These are phyloP conservation scores for Wickerhamiella pararugosa DNA, from an alignment of 1,139 yeast genomes.

Conservation along the genomic window DNA sequence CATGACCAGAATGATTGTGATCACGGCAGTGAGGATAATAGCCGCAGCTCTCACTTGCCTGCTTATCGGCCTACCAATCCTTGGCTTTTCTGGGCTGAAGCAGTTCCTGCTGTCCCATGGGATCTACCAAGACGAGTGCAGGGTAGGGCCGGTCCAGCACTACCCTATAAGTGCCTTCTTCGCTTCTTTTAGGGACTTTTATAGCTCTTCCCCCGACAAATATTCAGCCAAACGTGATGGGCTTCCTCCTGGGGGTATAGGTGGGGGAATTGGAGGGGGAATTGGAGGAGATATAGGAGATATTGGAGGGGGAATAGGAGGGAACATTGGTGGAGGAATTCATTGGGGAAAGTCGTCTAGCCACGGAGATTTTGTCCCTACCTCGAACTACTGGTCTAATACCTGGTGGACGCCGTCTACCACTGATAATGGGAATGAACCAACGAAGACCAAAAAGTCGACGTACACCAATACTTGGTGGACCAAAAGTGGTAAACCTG, in stretches of 20 bases:
- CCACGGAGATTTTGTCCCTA: too few species aligned
- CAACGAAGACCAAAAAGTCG: not conserved
- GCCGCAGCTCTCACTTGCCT: conserved; percentile 10
- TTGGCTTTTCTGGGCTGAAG: conserved; percentile 12
- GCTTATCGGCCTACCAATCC: conserved; percentile 12
- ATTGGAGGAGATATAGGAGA: conserved; percentile 4
- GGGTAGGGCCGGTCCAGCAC: conserved; percentile 5
- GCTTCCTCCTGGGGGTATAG: not conserved
- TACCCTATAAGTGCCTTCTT: conserved; percentile 3
- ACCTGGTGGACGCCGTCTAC: too few species aligned
- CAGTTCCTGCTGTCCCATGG: conserved; percentile 12
- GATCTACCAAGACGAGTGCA: conserved; percentile 14
- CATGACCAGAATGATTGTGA: not conserved
- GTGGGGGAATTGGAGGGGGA: conserved; percentile 3
- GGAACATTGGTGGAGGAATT: not conserved
- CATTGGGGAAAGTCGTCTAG: too few species aligned
- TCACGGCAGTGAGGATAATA: conserved; percentile 7
- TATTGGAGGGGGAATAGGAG: conserved; percentile 5
- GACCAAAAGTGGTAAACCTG: not conserved
- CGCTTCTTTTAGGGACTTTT: conserved; percentile 10
- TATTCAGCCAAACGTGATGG: too few species aligned
- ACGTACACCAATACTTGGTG: conserved; percentile 5
- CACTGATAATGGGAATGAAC: not conserved
- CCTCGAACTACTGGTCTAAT: too few species aligned
- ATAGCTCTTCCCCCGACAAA: too few species aligned